Base-by-base conservation (phyloP, 371 early-diverging fungal species). In the Syncephalastrum contaminatum region DNA sequence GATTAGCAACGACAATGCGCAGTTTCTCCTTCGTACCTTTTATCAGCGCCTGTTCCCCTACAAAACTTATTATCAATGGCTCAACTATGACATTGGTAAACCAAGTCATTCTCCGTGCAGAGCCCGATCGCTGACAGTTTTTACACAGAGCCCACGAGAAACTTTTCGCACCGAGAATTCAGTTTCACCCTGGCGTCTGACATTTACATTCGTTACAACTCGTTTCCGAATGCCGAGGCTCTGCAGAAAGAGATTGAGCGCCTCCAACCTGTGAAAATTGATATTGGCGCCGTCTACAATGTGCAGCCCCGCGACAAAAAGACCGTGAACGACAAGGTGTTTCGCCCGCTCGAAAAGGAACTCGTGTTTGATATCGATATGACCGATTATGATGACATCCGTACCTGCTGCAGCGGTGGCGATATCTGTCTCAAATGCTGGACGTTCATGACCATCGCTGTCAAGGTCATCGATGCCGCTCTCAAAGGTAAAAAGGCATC, bases 351-450 rank as follows among this genome's bases (percentile, higher is more conserved):
- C 16, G 84, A 89, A 51, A 90, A 94, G 62, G 99, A 99, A 69
- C 78, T 99, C 10, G 97, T 99, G n/a, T 96, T 99, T 81, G 99
- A 99, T 91, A 95, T 99, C 59, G 99, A 99, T 85, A 92, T 99
- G 91, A 99, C 99, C 0, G 99, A 99, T 75, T 99, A 99, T 70
- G 96, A 97, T 70, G 95, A 96, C 39, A 82, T 94, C 39, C 85
- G 99, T 62, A 93, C 91, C 0, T 99, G 99, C 66, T 99, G 99
- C 83, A 82, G 87, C 58, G 95, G 92, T 53, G 96, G 88, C 21
- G 82, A 84, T 63, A 88, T 98, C 16, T 99, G 99, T 71, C 54
- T 56, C 4, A 88, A 85, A 66, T 99, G 99, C 75, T 97, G 98
- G 94, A 79, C 83, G 53, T 93, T 96, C 53, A 95, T 99, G 89